Evolutionary conservation across 345 rosid species (phyloP).

Genomic region (Odontarrhena argentea): DNA sequence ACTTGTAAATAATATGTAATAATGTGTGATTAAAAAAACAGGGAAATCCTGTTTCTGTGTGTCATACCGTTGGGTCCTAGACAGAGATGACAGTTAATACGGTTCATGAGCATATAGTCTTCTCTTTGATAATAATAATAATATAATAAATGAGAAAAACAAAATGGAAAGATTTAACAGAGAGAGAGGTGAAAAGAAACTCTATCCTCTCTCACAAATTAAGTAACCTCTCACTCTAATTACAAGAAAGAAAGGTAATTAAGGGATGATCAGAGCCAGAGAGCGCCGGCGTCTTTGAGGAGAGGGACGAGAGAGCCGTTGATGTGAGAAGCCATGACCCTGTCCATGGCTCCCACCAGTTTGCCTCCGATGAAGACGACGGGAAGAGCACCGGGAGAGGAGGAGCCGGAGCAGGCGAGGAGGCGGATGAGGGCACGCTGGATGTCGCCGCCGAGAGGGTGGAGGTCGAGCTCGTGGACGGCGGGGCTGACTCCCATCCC

Average conservation of each 20-base stretch:
- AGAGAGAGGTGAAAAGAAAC: conserved; percentile 28
- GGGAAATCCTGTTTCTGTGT: not conserved
- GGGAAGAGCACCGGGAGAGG: conserved; percentile 64
- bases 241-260: not conserved
- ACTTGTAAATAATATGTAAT: conserved; percentile 11
- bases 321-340: conserved; percentile 93
- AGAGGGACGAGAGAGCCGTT: conserved; percentile 94
- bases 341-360: conserved; percentile 87
- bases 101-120: too few species aligned
- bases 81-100: conserved; percentile 1
- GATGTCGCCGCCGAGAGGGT: conserved; percentile 69
- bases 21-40: not conserved
- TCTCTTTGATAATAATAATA: too few species aligned
- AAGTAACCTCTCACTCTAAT: conserved; percentile 16
- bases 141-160: not conserved
- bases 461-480: conserved; percentile 84
- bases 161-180: conserved; percentile 9
- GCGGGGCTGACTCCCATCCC: conserved; percentile 96
- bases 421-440: conserved; percentile 67
- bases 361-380: conserved; percentile 95
- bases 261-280: conserved; percentile 62
- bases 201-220: conserved; percentile 18
- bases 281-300: conserved; percentile 89
- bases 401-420: conserved; percentile 48
- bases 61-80: not conserved